phyloP scores from a whole-genome alignment of 2,329 filamentous ascomycete species.

The Geosmithia flava region DNA sequence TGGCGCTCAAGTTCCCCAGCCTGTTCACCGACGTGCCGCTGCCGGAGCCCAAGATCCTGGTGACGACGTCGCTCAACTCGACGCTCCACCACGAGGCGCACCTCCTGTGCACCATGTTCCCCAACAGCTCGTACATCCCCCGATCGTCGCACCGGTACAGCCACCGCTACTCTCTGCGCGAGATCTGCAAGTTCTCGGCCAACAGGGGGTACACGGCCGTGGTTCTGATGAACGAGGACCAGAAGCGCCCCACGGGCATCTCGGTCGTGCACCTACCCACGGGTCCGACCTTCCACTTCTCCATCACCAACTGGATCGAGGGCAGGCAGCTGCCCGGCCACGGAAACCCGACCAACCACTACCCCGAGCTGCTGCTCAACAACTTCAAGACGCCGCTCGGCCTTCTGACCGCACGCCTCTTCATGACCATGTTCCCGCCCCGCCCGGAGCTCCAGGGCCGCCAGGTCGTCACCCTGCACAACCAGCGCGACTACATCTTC shows the following conservation, averaged over 20 bases:
- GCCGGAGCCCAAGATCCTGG: constrained; percentile 67
- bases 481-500: constrained; percentile 95
- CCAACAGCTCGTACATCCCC: constrained; percentile 76
- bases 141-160: constrained; percentile 73
- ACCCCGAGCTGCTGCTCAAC: constrained; percentile 82
- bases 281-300: constrained; percentile 89
- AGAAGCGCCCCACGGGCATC: constrained; percentile 70
- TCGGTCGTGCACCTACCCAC: constrained; percentile 74
- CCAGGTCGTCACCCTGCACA: constrained; percentile 86
- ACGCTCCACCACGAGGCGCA: constrained; percentile 76
- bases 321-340: constrained; percentile 82
- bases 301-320: constrained; percentile 80
- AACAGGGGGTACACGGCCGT: constrained; percentile 77
- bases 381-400: constrained; percentile 92
- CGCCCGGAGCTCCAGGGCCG: constrained; percentile 74
- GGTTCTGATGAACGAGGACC: constrained; percentile 77
- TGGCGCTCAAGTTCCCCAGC: constrained; percentile 48
- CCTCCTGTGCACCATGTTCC: constrained; percentile 70
- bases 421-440: constrained; percentile 50
- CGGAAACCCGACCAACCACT: constrained; percentile 77
- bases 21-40: constrained; percentile 48
- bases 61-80: constrained; percentile 84
- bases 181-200: constrained; percentile 76
- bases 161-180: constrained; percentile 83
- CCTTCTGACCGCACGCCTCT: constrained; percentile 73